phyloP scores from a whole-genome alignment of 2,329 filamentous ascomycete species.

The Pestalotiopsis sp. region DNA sequence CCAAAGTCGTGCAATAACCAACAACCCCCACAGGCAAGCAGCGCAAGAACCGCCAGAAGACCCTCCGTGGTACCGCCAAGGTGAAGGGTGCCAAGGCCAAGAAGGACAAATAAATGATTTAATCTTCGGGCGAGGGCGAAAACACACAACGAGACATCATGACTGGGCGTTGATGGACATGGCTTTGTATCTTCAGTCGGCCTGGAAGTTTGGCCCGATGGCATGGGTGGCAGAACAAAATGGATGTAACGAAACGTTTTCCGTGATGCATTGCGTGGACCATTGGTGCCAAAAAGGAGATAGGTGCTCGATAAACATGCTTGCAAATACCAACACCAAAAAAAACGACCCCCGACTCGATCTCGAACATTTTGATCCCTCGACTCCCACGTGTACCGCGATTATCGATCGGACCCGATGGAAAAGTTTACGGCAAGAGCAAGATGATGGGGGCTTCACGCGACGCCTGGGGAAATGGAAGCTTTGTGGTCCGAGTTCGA shows the following conservation, averaged over 20 bases:
- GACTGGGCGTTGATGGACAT: background rate
- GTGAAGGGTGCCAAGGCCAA: slow-evolving; percentile 93
- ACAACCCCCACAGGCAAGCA: slow-evolving; percentile 80
- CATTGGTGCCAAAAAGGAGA: background rate
- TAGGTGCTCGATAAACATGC: background rate
- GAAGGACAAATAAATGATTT: slow-evolving; percentile 80
- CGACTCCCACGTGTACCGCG: background rate
- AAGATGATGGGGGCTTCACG: background rate
- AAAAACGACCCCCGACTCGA: background rate
- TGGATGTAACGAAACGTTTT: background rate
- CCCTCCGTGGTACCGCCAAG: slow-evolving; percentile 97
- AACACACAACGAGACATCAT: background rate
- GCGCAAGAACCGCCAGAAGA: slow-evolving; percentile 99
- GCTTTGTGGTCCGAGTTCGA: background rate
- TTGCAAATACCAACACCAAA: background rate
- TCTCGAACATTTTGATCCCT: background rate
- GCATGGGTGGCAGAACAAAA: background rate
- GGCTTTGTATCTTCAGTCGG: background rate
- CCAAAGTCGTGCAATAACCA: background rate
- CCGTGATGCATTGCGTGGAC: background rate
- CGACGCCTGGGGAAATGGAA: background rate
- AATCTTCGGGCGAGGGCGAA: slow-evolving; percentile 27
- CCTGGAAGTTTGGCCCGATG: background rate
- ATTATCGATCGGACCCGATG: background rate
- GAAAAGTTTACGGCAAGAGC: background rate